phyloP scores from a whole-genome alignment of 768 basidiomycete species.

The Fomitopsis pulvina region DNA sequence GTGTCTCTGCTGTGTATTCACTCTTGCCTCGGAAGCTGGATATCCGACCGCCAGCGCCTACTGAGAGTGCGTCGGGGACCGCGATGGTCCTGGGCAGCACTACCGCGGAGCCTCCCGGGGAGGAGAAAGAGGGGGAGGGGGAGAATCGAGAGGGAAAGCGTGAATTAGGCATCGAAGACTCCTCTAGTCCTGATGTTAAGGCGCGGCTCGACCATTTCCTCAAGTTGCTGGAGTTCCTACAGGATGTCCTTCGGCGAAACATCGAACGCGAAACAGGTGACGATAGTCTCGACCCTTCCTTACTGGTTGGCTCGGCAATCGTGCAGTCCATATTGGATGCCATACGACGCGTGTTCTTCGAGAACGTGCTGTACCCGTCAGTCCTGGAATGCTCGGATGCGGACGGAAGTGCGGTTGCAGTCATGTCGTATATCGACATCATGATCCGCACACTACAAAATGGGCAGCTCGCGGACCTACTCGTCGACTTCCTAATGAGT shows the following conservation, averaged over 20 bases:
- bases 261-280: constrained; percentile 30
- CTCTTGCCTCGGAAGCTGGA: constrained; percentile 83
- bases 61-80: constrained; percentile 33
- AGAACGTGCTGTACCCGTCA: constrained; percentile 90
- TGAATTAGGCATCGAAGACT: constrained; percentile 69
- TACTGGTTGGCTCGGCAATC: constrained; percentile 72
- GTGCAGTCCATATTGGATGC: constrained; percentile 79
- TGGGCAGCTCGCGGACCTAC: constrained; percentile 59
- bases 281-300: constrained; percentile 49
- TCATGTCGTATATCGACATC: constrained; percentile 91
- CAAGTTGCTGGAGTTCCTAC: constrained; percentile 84
- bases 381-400: constrained; percentile 87
- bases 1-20: constrained; percentile 89
- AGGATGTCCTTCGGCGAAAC: constrained; percentile 79
- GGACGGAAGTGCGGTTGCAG: constrained; percentile 95
- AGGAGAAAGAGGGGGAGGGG: constrained; percentile 46
- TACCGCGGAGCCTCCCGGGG: constrained; percentile 40
- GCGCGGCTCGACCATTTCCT: constrained; percentile 82
- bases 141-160: constrained; percentile 43
- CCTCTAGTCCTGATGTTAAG: constrained; percentile 69
- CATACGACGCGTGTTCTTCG: constrained; percentile 79
- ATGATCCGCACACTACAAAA: constrained; percentile 71
- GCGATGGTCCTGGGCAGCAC: constrained; percentile 73
- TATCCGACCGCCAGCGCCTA: constrained; percentile 42
- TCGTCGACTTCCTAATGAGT: constrained; percentile 76